These are phyloP conservation scores for Taphrina pruni DNA, from an alignment of 1,139 yeast genomes.

Conservation along the genomic window DNA sequence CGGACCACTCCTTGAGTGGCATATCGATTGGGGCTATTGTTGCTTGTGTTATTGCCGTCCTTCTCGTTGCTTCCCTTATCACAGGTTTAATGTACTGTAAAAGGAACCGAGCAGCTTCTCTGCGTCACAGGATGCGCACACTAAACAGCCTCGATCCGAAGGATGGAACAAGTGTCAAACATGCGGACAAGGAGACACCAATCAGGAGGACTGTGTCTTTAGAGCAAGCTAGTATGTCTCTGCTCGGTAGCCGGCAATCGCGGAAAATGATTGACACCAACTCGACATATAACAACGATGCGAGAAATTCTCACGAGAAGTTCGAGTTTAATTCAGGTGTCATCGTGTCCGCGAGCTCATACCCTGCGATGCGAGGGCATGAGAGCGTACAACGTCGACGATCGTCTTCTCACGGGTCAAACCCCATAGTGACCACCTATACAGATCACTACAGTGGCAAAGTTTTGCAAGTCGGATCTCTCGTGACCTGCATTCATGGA, in stretches of 20 bases:
- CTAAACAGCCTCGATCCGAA: background rate
- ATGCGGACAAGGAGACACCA: background rate
- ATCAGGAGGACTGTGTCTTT: background rate
- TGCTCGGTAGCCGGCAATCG: background rate
- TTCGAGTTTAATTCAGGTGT: background rate
- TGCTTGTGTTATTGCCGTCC: background rate
- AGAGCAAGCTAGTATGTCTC: background rate
- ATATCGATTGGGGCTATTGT: background rate
- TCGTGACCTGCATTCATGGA: constrained; percentile 21
- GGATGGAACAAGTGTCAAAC: background rate
- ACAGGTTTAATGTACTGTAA: background rate
- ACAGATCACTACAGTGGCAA: constrained; percentile 26
- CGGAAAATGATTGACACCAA: background rate
- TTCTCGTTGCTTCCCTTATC: background rate
- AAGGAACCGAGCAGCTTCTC: background rate
- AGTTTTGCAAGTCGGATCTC: constrained; percentile 4
- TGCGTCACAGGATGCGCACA: constrained; percentile 9
- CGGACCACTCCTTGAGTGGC: constrained; percentile 1
- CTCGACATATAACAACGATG: background rate
- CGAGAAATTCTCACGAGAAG: background rate
- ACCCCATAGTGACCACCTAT: background rate
- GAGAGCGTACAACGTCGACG: background rate
- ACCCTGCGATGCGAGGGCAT: background rate
- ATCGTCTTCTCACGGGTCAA: background rate
- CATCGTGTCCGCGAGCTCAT: background rate